Evolutionary conservation across 331 rosid genomes (phyloP), one percentile per base, ranked within the genome.

Genomic region (Saraca asoca): DNA sequence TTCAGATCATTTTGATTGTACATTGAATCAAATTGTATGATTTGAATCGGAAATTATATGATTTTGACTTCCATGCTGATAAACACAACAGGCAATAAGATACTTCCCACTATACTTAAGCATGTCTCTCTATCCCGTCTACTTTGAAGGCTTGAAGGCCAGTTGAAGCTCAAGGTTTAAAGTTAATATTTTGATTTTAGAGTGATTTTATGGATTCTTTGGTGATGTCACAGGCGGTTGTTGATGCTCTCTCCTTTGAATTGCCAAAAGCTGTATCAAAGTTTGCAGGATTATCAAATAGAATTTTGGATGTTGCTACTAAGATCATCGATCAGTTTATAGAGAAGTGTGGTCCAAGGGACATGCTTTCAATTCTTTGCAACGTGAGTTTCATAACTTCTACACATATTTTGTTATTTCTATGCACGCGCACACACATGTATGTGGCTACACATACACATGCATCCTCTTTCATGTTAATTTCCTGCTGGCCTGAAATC

Each of bases 351-450:
- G 83, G 82, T 77, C 96, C 97, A 14, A 80, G 95, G 70, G 96
- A 88, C 63, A 84, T 90, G 97, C 89, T 88, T 68, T 70, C 95
- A 19, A 58, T 88, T 83, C 87, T 93, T 65, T 83, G 98, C 52
- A 87, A 85, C 70, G 97, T 88, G 62, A 69, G 86, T 61, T 41
- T 29, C 31, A 64, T 15, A 29, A 45, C 58, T 44, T 67, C 8
- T 48, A 62, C 63, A 18, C 31, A 3, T n/a, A n/a, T 24, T 24
- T 24, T 24, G 31, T 1, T 24, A 1, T 24, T 24, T 24, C 31
- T 24, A 24, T 3, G 3, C 1, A 3, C 31, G 3, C 31, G 3
- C 1, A 3, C 31, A 24, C 31, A 24, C 31, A 39, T 7, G 43
- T 6, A 54, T 48, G 46, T 62, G 45, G 35, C 67, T 63, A 38